Evolutionary conservation across 768 basidiomycete genomes (phyloP), one percentile per base, ranked within the genome.

Genomic region (Kwoniella sp.): DNA sequence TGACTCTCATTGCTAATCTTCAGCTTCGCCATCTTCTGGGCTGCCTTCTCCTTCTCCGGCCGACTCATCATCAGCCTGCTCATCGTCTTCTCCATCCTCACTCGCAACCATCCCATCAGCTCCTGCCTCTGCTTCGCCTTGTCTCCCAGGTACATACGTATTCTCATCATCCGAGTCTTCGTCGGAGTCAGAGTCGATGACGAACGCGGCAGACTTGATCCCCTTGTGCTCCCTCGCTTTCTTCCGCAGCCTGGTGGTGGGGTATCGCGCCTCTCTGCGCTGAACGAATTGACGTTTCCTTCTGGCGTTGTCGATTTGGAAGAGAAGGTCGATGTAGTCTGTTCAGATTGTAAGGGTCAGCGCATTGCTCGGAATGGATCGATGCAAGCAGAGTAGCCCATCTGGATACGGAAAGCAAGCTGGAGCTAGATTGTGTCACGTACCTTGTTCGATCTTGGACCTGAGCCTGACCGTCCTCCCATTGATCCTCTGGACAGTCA

Each of bases 281-380:
- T 53, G 57, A 4, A 28, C 28, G 15, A 47, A 37, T 59, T 38
- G 58, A 4, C 63, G 28, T 52, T 59, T 65, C 17, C 63, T 22
- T 23, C 63, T 15, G 2, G 26, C 31, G 2, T 30, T 22, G 34
- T 53, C 57, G n/a, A 37, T 45, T 3, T 25, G 7, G n/a, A 65
- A 54, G n/a, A 65, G 50, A 9, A 65, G 31, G 3, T 53, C 17
- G 20, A 65, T 48, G 47, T 65, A 65, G 34, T 53, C 63, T 64
- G 26, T 54, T 22, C n/a, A 15, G 8, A n/a, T 29, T 8, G 12
- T 3, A 7, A 13, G 51, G 20, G 4, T 25, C 8, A 54, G 31
- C 60, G 41, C 17, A 54, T 34, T 29, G 25, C 54, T 26, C 54
- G n/a, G n/a, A n/a, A n/a, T n/a, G n/a, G n/a, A n/a, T n/a, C n/a